Base-by-base conservation (phyloP, 495 filamentous ascomycete species). In the Penicillium taxi region DNA sequence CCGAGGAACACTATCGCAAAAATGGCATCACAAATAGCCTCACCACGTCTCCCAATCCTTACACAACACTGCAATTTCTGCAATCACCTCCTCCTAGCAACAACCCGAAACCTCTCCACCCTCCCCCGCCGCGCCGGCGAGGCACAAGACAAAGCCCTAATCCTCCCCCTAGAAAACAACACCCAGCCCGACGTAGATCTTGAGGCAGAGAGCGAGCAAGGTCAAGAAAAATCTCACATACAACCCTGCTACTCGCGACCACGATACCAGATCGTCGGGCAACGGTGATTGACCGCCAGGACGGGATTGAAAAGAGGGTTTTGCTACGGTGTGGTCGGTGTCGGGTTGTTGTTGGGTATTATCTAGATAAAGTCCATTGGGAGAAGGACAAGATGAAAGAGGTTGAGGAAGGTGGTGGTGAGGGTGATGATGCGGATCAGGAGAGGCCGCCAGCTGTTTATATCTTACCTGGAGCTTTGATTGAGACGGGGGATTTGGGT, bases 51-150 rank as follows among this genome's bases (percentile, higher is more conserved):
- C 44, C 59, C 57, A 50, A 67, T 77, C 47, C 64, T 68, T 51
- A 83, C 80, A 33, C 81, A 83, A 67, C 82, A 87, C 66, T 85
- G 81, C 69, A 66, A 59, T 26, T 72, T 79, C 67, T 87, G 82
- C 72, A 75, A 66, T 26, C 72, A 81, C 52, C 77, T 84, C 53
- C 63, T 87, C 28, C 67, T 87, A 37, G 74, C 82, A 12, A 78
- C 72, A 30, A 83, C 79, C 4, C 70, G 77, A 41, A 37, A 52
- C 12, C 55, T 85, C 36, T 26, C 58, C 9, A 23, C 54, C 3
- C 75, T 86, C 21, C 77, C 78, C 1, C 63, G 56, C 4, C 78
- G 82, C 23, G 35, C 16, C 20, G 39, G 47, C 11, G 52, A 46
- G 35, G 44, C 39, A 26, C 37, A 43, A 31, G 63, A 67, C 29